A percentile compares a stretch with the other conserved stretches of the same genome.
Evolutionary conservation across 2,329 filamentous ascomycete species (phyloP).

Genomic region (Zopfia rhizophila): DNA sequence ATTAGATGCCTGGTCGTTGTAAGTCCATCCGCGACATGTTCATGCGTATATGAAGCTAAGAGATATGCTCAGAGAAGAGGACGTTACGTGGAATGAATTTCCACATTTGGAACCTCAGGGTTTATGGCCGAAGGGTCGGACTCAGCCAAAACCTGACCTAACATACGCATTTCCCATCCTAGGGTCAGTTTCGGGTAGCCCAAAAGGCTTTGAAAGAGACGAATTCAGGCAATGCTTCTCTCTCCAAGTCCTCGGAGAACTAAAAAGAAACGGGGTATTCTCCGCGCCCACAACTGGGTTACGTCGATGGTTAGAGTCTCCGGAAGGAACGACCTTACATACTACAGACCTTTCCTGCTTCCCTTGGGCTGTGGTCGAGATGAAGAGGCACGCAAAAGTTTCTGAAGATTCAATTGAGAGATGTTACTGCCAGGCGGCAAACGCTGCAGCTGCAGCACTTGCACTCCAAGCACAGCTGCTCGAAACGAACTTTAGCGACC

Average conservation of each 20-base stretch:
- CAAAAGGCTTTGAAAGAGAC: conserved; percentile 9
- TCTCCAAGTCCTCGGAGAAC: background rate
- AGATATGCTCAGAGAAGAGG: conserved; percentile 6
- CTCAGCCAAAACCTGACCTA: conserved; percentile 12
- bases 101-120: background rate
- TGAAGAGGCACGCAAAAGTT: conserved; percentile 6
- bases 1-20: conserved; percentile 14
- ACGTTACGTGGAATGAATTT: conserved; percentile 10
- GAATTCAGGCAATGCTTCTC: conserved; percentile 8
- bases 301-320: conserved; percentile 1
- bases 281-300: conserved; percentile 16
- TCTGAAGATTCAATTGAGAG: background rate
- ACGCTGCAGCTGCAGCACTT: conserved; percentile 20
- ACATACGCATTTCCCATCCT: conserved; percentile 19
- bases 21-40: background rate
- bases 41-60: background rate
- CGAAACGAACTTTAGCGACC: background rate
- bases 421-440: conserved; percentile 23
- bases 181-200: background rate
- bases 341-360: conserved; percentile 12
- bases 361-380: conserved; percentile 22
- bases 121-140: background rate
- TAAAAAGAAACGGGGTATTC: conserved; percentile 1
- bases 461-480: conserved; percentile 15
- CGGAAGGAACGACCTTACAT: background rate